Evolutionary conservation across 257 asterid species (phyloP).

Genomic region (Coffea eugenioides): DNA sequence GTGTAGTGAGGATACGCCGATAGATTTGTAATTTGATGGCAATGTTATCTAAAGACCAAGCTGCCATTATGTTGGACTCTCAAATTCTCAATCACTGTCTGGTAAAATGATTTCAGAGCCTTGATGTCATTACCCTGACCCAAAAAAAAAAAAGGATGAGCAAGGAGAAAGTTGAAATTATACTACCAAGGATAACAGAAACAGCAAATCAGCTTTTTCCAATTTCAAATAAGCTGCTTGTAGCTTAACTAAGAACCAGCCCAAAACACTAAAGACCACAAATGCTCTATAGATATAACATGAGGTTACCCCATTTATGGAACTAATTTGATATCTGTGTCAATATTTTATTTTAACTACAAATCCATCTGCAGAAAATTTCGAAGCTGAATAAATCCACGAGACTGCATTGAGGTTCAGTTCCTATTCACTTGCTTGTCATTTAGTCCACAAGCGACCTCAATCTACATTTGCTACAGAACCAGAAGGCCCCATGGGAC

Average conservation of each 20-base stretch:
- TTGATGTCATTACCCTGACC: slow-evolving; percentile 68
- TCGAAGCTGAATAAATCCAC: background rate
- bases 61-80: slow-evolving; percentile 84
- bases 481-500: background rate
- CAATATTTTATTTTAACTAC: background rate
- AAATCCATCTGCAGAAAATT: background rate
- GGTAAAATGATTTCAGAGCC: slow-evolving; percentile 77
- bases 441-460: background rate
- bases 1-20: slow-evolving; percentile 17
- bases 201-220: background rate
- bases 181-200: background rate
- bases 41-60: slow-evolving; percentile 72
- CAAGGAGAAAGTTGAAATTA: background rate
- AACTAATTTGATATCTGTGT: background rate
- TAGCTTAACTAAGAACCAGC: background rate
- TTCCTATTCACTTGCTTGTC: background rate
- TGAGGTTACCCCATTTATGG: background rate
- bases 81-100: slow-evolving; percentile 68
- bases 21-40: background rate
- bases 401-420: background rate
- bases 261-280: background rate
- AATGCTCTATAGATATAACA: background rate
- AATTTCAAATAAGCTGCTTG: background rate
- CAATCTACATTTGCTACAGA: background rate
- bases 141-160: slow-evolving; percentile 9